Evolutionary conservation across 257 asterid genomes (phyloP).

Genomic region (Plantago ovata): DNA sequence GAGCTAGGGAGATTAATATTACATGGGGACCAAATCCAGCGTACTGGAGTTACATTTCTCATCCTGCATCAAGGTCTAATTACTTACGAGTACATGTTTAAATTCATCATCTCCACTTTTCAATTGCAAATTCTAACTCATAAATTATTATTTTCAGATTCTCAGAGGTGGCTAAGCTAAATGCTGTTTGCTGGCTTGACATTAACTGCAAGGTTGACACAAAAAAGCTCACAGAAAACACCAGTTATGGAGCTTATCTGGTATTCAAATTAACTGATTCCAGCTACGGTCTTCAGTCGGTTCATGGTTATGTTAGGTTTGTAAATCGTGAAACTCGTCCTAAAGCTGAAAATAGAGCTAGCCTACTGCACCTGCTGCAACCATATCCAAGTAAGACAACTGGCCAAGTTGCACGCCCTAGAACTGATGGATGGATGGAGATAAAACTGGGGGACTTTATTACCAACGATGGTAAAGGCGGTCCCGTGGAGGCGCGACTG

Average conservation of each 20-base stretch:
- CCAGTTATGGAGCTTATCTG: conserved; percentile 20
- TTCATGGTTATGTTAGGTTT: conserved; percentile 14
- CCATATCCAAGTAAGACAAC: not conserved
- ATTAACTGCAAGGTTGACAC: conserved; percentile 21
- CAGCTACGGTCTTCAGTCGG: conserved; percentile 5
- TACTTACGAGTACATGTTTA: not conserved
- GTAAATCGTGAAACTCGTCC: conserved; percentile 8
- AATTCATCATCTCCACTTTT: too few species aligned
- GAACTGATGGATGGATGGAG: conserved; percentile 40
- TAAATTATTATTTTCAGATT: too few species aligned
- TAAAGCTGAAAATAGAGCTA: conserved; percentile 19
- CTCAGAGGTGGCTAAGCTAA: conserved; percentile 25
- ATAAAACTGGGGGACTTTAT: conserved; percentile 27
- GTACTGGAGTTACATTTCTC: conserved; percentile 6
- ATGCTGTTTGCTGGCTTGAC: conserved; percentile 14
- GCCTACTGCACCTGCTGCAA: conserved; percentile 8
- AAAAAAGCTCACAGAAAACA: conserved; percentile 15
- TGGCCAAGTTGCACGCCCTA: not conserved
- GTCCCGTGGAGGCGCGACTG: conserved; percentile 21
- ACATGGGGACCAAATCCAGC: not conserved
- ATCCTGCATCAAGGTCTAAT: conserved; percentile 12
- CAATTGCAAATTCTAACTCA: too few species aligned
- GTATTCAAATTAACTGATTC: conserved; percentile 7
- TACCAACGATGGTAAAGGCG: conserved; percentile 15
- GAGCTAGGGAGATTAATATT: conserved; percentile 13